Conservation (phyloP, 495 filamentous ascomycete species). For the Aspergillus steynii region DNA sequence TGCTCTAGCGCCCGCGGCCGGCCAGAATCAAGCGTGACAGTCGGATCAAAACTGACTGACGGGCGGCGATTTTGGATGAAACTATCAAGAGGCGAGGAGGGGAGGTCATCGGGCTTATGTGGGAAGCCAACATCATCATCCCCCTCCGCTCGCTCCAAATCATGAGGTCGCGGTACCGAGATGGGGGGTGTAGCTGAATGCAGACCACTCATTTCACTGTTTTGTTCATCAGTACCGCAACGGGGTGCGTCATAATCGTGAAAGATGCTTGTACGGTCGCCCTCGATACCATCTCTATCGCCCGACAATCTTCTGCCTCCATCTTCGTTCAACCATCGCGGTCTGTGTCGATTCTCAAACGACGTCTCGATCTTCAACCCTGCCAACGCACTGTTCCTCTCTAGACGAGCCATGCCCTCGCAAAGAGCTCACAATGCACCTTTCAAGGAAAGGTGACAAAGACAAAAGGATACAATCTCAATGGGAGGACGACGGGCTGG, state of each 20-base stretch:
- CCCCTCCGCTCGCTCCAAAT: conserved; percentile 15
- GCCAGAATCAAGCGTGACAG: conserved; percentile 40
- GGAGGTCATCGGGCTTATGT: conserved; percentile 45
- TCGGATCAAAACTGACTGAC: conserved; percentile 46
- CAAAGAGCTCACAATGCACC: conserved; percentile 20
- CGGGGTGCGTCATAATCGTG: conserved; percentile 40
- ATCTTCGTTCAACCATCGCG: conserved; percentile 29
- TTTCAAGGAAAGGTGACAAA: conserved; percentile 5
- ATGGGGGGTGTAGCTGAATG: conserved; percentile 50
- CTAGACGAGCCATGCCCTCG: conserved; percentile 44
- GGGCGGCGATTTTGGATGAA: conserved; percentile 43
- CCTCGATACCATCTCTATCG: conserved; percentile 45
- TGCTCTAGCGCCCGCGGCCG: conserved; percentile 38
- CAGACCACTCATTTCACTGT: conserved; percentile 45
- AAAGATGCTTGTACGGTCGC: conserved; percentile 45
- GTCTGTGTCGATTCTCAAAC: conserved; percentile 29
- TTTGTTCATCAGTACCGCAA: conserved; percentile 50
- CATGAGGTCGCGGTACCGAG: conserved; percentile 44
- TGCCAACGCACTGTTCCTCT: conserved; percentile 35
- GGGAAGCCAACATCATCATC: conserved; percentile 32
- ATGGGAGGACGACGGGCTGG: neutral
- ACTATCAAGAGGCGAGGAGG: conserved; percentile 42
- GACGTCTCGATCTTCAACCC: conserved; percentile 48
- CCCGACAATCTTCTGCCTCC: conserved; percentile 26
- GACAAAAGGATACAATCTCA: neutral